Evolutionary conservation across 345 rosid genomes (phyloP).

Genomic region (Eucalyptus melliodora): DNA sequence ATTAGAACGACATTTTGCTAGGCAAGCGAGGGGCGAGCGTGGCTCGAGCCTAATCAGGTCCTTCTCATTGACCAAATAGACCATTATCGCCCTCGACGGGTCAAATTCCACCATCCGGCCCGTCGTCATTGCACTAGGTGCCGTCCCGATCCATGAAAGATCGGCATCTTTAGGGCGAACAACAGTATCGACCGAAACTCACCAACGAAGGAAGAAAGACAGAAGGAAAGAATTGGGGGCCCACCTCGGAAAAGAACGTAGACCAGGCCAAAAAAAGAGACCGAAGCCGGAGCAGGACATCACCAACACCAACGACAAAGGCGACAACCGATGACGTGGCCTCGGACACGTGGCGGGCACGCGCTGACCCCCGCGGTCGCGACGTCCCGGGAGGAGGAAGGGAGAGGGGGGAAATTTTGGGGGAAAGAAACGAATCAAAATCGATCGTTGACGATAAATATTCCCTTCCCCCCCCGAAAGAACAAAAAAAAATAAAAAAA

Average conservation of each 20-base stretch:
- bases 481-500: too few relatives aligned
- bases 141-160: not conserved
- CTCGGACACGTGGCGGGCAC: not conserved
- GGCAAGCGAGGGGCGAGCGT: not conserved
- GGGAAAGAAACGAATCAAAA: not conserved
- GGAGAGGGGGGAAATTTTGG: not conserved
- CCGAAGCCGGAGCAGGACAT: not conserved
- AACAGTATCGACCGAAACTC: not conserved
- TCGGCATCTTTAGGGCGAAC: not conserved
- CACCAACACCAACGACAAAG: too few relatives aligned
- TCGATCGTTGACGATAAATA: not conserved
- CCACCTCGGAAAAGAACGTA: not conserved
- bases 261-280: not conserved
- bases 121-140: not conserved
- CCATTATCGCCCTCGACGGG: not conserved
- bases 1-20: not conserved
- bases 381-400: not conserved
- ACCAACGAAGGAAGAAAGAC: not conserved
- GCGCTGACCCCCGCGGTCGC: not conserved
- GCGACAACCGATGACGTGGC: not conserved
- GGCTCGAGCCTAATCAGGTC: not conserved
- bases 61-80: not conserved
- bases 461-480: not conserved
- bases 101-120: not conserved
- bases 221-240: not conserved